Evolutionary conservation across 345 rosid genomes (phyloP), one percentile per base, ranked within the genome.

Genomic region (Psidium guajava): DNA sequence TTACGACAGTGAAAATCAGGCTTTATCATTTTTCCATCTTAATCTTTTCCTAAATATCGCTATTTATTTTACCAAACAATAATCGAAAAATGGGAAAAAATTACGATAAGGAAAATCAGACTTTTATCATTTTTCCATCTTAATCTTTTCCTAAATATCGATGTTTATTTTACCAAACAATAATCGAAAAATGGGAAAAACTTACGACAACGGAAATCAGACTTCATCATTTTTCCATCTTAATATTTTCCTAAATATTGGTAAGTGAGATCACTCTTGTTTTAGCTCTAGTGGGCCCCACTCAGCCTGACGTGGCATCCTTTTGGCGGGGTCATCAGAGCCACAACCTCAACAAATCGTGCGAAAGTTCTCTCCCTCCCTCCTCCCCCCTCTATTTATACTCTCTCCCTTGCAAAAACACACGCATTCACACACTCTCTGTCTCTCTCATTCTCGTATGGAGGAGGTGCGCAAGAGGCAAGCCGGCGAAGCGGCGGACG

Each of bases 381-480:
- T 28, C 32, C 74, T 64, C n/a, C 25, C 32, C 74, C 84, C n/a
- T 28, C 22, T 52, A 18, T 6, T 6, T 47, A 28, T 49, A 54
- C 82, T 2, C 28, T 42, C 74, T 42, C 86, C 73, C 21, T 69
- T 69, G 12, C 77, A 0, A 69, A 18, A 69, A 2, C 42, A 54
- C 22, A 40, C 42, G 7, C 47, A 44, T 6, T 5, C 47, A 47
- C 49, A 47, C 15, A 5, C 27, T 10, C 54, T 0, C 82, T 44
- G 8, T 47, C 36, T 25, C 42, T 61, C 16, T 21, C 61, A 51
- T 83, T 74, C 50, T 36, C 27, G 16, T 42, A 91, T 86, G 94
- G 93, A 89, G 84, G 91, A 86, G 21, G 74, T 44, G 28, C 85
- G 84, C 20, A 89, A 88, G 85, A 89, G 88, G 40, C 85, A 51